A percentile compares a stretch with the other conserved stretches of the same genome.
Conservation (phyloP, 352 stramenopile species). For the Globisporangium recalcitrans region DNA sequence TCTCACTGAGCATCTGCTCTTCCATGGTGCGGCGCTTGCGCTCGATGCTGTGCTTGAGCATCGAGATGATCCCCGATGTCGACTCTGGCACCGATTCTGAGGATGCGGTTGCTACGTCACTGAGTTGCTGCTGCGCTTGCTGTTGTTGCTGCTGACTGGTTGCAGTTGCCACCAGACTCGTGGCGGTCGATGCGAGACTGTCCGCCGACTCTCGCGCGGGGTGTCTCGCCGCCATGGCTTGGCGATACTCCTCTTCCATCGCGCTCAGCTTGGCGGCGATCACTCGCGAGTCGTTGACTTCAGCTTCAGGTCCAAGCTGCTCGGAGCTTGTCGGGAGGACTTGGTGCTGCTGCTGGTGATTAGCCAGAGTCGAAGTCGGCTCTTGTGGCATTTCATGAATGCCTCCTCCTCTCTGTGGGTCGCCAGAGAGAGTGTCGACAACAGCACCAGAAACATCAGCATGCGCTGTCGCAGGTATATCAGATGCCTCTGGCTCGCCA, state of each 20-base stretch:
- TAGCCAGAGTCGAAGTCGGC: background rate
- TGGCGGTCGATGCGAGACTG: background rate
- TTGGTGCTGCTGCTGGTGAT: background rate
- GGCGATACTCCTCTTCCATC: constrained; percentile 46
- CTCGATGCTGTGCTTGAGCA: constrained; percentile 52
- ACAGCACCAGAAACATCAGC: background rate
- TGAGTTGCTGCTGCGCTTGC: background rate
- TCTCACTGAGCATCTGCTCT: constrained; percentile 47
- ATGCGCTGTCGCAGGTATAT: background rate
- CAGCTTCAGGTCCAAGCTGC: background rate
- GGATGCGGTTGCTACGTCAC: background rate
- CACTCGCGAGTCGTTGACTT: constrained; percentile 12
- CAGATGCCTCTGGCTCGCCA: background rate
- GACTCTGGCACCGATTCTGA: constrained; percentile 8
- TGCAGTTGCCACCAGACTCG: background rate
- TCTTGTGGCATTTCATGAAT: background rate
- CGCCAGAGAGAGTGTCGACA: background rate
- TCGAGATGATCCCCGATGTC: constrained; percentile 37
- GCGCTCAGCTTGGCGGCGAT: constrained; percentile 28
- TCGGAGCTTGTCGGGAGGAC: background rate
- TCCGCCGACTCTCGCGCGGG: background rate
- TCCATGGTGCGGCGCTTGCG: constrained; percentile 42
- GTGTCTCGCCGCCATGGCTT: constrained; percentile 15
- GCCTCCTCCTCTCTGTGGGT: background rate
- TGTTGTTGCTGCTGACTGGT: background rate